Base-by-base conservation (phyloP, 2,329 filamentous ascomycete genomes). In the Neophaeococcomyces aloes region DNA sequence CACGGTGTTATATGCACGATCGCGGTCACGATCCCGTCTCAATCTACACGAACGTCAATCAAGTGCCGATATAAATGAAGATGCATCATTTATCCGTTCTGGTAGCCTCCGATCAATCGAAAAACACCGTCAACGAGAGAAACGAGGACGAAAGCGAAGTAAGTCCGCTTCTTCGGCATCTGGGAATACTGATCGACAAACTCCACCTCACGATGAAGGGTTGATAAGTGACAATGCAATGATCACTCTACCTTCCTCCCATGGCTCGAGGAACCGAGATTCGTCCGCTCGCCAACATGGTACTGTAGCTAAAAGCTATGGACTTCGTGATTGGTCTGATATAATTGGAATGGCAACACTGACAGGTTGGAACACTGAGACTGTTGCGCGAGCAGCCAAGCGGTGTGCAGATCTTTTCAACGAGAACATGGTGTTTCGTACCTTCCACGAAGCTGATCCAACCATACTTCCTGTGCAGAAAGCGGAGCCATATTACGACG, bases 251-350 rank as follows among this genome's bases (percentile, higher is more conserved):
- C 5, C 5, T n/a, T 13, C 31, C 7, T 2, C 21, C 7, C 15
- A 10, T 17, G 8, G 18, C 17, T 45, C 42, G 15, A 17, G 7
- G 7, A 5, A 15, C 6, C 36, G 14, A 27, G 5, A 27, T 27
- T 27, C 23, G 10, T 27, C 23, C 10, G 23, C 10, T 5, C 23
- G 10, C 5, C 29, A 33, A 33, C 29, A 33, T 14, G 27, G 36
- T 19, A 17, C n/a, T 8, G 31, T 29, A 33, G 35, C 8, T 3
- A 32, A 40, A 44, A 53, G 48, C 42, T 54, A 57, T 29, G 57
- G 58, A 21, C 65, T 78, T 10, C 74, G 83, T 17, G 83, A 93
- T 64, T 96, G 89, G 89, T 83, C 79, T 52, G 85, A 94, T 52
- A 75, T 95, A 1, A 65, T 95, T 21, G 84, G 84, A 0, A 71